Conservation (phyloP, 164 flowering plant species). For the Liriodendron chinense region DNA sequence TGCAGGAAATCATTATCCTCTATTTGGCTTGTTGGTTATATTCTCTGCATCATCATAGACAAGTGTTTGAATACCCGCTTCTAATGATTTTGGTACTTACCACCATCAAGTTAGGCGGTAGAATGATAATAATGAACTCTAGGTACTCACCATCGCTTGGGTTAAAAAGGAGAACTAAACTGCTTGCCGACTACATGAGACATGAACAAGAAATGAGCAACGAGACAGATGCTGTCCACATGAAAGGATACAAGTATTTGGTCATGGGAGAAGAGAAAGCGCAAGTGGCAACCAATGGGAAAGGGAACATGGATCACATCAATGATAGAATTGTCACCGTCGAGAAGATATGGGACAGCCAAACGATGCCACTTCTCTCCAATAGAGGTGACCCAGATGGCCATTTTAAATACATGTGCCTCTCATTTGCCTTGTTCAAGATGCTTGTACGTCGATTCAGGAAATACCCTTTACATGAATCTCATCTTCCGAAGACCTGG, state of each 20-base stretch:
- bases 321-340: neutral
- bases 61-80: neutral
- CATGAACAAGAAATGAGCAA: neutral
- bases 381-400: too few relatives aligned
- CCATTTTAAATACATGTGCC: neutral
- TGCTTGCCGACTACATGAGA: constrained; percentile 1
- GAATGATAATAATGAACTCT: neutral
- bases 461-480: neutral
- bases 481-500: neutral
- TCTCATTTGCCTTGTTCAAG: neutral
- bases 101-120: too few relatives aligned
- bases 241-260: constrained; percentile 6
- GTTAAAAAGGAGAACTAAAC: neutral
- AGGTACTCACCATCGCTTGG: neutral
- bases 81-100: neutral
- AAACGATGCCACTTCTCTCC: too few relatives aligned
- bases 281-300: neutral
- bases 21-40: neutral
- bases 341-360: neutral
- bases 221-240: neutral
- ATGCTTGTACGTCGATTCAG: neutral
- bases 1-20: neutral
- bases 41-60: neutral
- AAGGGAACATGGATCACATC: neutral
- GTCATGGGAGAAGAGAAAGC: neutral